Conservation (phyloP, 192 early-diverging fungal species). For the Backusella tuberculispora region DNA sequence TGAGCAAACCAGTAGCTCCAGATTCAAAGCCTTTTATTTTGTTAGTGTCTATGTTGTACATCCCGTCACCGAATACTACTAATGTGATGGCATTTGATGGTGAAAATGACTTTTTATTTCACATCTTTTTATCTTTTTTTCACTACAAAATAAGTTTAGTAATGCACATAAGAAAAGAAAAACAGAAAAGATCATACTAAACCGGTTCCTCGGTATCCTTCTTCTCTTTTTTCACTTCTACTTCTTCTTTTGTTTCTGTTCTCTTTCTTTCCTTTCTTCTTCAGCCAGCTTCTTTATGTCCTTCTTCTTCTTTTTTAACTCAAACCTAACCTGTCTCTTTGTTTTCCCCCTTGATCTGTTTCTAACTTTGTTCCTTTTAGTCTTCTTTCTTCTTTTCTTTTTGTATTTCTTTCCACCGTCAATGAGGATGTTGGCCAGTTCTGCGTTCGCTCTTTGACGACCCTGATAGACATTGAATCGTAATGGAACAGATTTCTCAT, state of each 20-base stretch:
- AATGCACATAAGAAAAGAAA: not conserved
- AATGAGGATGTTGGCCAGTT: not conserved
- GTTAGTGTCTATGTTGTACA: not conserved
- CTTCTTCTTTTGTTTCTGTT: not conserved
- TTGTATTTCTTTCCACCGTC: not conserved
- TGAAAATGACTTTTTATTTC: not conserved
- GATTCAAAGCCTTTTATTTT: not conserved
- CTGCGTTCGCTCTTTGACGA: not conserved
- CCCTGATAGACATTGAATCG: not conserved
- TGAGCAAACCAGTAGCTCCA: not conserved
- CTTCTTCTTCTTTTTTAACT: not conserved
- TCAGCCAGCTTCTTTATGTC: not conserved
- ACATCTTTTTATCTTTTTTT: not conserved
- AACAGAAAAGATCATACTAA: not conserved
- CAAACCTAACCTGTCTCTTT: not conserved
- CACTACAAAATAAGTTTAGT: not conserved
- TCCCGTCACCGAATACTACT: not conserved
- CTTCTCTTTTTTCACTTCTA: not conserved
- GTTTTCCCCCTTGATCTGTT: not conserved
- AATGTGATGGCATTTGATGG: not conserved
- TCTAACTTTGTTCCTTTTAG: not conserved
- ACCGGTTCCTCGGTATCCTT: not conserved
- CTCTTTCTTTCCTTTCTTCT: not conserved
- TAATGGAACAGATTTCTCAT: not conserved
- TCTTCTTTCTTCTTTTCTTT: not conserved